Evolutionary conservation across 2,329 filamentous ascomycete species (phyloP).

Genomic region (Nigrospora osmanthi): DNA sequence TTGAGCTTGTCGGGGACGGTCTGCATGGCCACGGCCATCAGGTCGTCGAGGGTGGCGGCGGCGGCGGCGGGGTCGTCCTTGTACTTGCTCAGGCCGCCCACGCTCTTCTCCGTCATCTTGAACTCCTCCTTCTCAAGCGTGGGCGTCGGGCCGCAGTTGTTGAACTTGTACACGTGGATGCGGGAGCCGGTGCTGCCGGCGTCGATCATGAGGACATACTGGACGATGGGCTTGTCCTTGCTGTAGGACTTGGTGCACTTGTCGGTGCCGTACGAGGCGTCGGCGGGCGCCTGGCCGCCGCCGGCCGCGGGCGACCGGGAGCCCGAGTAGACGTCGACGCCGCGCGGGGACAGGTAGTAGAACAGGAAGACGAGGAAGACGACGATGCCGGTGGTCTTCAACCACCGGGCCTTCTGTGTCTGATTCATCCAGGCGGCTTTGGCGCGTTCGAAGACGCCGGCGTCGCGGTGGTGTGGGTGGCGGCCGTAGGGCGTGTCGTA

Average conservation of each 20-base stretch:
- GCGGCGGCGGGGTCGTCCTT: conserved; percentile 78
- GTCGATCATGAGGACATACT: conserved; percentile 98
- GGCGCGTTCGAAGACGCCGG: conserved; percentile 44
- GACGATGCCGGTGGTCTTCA: conserved; percentile 57
- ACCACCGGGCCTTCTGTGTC: conserved; percentile 56
- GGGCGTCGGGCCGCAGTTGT: conserved; percentile 94
- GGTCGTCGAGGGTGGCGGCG: conserved; percentile 78
- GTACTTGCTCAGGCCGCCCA: conserved; percentile 82
- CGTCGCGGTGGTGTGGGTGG: conserved; percentile 26
- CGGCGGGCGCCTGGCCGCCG: conserved; percentile 46
- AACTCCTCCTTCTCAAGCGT: conserved; percentile 91
- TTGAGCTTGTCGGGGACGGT: conserved; percentile 83
- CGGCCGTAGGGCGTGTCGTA: conserved; percentile 34
- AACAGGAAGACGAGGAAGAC: conserved; percentile 53
- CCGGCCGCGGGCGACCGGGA: conserved; percentile 21
- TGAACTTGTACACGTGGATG: conserved; percentile 98
- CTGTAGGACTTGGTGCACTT: conserved; percentile 80
- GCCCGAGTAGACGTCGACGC: conserved; percentile 44
- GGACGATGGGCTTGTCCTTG: conserved; percentile 84
- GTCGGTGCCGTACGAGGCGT: conserved; percentile 57
- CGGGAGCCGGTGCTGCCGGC: conserved; percentile 95
- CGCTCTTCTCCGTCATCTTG: conserved; percentile 81
- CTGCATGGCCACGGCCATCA: conserved; percentile 80
- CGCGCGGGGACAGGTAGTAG: conserved; percentile 54
- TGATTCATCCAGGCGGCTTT: conserved; percentile 54